Evolutionary conservation across 192 early-diverging fungal species (phyloP).

Genomic region (Coemansia sp.): DNA sequence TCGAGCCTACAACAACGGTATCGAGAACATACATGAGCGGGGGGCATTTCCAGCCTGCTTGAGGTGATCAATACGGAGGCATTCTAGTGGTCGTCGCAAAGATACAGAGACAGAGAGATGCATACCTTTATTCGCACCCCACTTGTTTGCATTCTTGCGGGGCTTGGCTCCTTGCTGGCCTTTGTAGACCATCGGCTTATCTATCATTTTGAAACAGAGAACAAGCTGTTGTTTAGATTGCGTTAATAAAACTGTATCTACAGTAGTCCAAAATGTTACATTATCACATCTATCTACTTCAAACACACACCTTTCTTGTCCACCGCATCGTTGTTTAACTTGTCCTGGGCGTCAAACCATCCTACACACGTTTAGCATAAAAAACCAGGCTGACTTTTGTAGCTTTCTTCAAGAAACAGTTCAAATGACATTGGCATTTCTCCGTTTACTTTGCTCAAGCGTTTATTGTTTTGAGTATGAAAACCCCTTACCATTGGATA

Average conservation of each 20-base stretch:
- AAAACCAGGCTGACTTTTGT: neutral
- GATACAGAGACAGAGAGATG: neutral
- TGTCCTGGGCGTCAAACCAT: slow-evolving; percentile 47
- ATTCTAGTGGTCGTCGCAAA: no score
- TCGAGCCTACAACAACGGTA: slow-evolving; percentile 23
- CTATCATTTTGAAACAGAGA: slow-evolving; percentile 11
- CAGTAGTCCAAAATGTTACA: neutral
- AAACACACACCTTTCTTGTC: slow-evolving; percentile 10
- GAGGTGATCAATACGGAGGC: neutral
- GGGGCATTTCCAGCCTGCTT: neutral
- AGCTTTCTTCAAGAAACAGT: no score
- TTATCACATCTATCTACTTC: neutral
- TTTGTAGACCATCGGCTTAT: slow-evolving; percentile 36
- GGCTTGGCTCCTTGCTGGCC: slow-evolving; percentile 1
- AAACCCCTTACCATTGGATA: slow-evolving; percentile 14
- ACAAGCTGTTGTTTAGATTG: neutral
- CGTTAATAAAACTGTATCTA: neutral
- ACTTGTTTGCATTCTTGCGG: slow-evolving; percentile 19
- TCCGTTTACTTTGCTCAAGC: neutral
- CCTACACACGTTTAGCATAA: slow-evolving; percentile 15
- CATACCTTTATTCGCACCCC: slow-evolving; percentile 32
- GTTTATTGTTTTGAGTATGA: slow-evolving; percentile 1
- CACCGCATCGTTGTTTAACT: slow-evolving; percentile 16
- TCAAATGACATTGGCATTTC: no score
- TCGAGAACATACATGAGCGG: neutral